These are phyloP conservation scores for Hymenotorrendiella dingleyae DNA, from an alignment of 2,329 filamentous ascomycete genomes.

Conservation along the genomic window DNA sequence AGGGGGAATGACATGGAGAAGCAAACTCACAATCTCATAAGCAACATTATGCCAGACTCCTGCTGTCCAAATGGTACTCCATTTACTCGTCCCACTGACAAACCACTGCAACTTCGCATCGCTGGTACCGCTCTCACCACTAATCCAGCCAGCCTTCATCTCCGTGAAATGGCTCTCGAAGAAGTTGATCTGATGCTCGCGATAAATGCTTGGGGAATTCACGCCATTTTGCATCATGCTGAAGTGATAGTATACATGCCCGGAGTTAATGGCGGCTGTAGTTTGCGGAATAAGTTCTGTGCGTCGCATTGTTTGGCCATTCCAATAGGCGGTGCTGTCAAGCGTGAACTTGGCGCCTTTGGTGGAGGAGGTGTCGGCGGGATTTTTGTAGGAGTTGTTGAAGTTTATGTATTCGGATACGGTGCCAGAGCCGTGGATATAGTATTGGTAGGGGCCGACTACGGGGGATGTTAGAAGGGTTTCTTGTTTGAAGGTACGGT, in stretches of 20 bases:
- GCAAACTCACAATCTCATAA: slow-evolving; percentile 53
- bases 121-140: slow-evolving; percentile 38
- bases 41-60: slow-evolving; percentile 71
- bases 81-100: slow-evolving; percentile 53
- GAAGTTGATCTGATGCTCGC: slow-evolving; percentile 59
- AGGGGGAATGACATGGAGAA: not conserved
- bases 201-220: slow-evolving; percentile 53
- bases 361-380: slow-evolving; percentile 49
- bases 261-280: slow-evolving; percentile 53
- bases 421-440: slow-evolving; percentile 59
- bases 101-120: slow-evolving; percentile 60
- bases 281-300: slow-evolving; percentile 71
- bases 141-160: slow-evolving; percentile 62
- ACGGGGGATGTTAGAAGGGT: too few relatives aligned
- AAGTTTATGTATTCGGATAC: slow-evolving; percentile 37
- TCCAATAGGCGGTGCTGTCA: slow-evolving; percentile 59
- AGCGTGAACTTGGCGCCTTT: slow-evolving; percentile 67
- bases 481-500: too few relatives aligned
- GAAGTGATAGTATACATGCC: slow-evolving; percentile 67
- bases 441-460: slow-evolving; percentile 68
- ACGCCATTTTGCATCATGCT: slow-evolving; percentile 52
- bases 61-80: slow-evolving; percentile 55
- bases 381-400: slow-evolving; percentile 43
- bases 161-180: slow-evolving; percentile 72
- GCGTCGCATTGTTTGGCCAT: slow-evolving; percentile 65